Base-by-base conservation (phyloP, 345 rosid genomes). In the Raphanus sativus region DNA sequence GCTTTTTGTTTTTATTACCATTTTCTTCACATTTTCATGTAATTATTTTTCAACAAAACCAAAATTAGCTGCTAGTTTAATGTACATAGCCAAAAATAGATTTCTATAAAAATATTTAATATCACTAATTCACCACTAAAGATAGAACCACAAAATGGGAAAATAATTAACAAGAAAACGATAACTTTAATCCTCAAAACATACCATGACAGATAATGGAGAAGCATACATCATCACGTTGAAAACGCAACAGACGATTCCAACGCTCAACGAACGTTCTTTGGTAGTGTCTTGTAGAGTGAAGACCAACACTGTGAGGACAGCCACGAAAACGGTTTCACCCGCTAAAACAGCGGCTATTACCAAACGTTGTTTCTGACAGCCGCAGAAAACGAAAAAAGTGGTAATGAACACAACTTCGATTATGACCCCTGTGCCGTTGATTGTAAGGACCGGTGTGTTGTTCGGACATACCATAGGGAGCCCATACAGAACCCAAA, bases 181-280 rank as follows among this genome's bases (percentile, higher is more conserved):
- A 30, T n/a, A 29, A 30, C 38, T 62, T 30, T n/a, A 12, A 29
- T 28, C 15, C 17, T 6, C 21, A 30, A 6, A 62, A 81, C 87
- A 70, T 9, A 91, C 98, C 97, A 91, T 89, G 79, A 94, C 80
- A 0, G 92, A 85, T 17, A 94, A 74, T 0, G 98, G 97, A 4
- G 98, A 65, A 67, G 96, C 98, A 38, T 94, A 94, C 97, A 94
- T 94, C 88, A 85, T 73, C 81, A 87, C 66, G 68, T 86, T 89
- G 76, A 92, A 90, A 56, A 83, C 26, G 68, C 88, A 85, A 79
- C 92, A 84, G 2, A 88, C 13, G 50, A 89, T 69, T 9, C 98
- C 98, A 30, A 86, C 92, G 16, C 84, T 71, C 71, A 74, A 15
- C 0, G 97, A 84, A 0, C 97, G 84, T 21, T 52, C 77, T 9